Base-by-base conservation (phyloP, 371 early-diverging fungal species). In the Circinella minor region DNA sequence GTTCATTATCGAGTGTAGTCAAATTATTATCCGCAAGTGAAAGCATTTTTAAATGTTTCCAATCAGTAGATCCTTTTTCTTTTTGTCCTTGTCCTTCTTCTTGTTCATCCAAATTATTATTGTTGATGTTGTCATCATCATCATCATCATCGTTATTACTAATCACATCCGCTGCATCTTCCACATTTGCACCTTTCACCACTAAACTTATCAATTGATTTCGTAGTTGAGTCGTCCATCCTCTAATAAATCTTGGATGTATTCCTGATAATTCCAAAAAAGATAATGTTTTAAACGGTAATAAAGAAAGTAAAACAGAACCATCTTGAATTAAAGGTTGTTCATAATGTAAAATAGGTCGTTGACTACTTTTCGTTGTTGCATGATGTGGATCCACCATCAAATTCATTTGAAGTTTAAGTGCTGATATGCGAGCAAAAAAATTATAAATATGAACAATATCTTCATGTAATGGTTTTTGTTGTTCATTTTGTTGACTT, bases 21-120 rank as follows among this genome's bases (percentile, higher is more conserved):
- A 91, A 69, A 49, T 86, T 84, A 55, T 92, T 90, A 64, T 90
- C 87, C 17, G 80, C 80, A 39, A 89, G 67, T 10, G 88, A 85
- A 4, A 90, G 73, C 74, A 83, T 84, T 39, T 77, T 78, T 7
- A 90, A 73, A 17, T 70, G 61, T 6, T 78, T 51, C 88, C 89
- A 90, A 5, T 9, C 43, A 43, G 9, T 11, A 9, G 55, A 9
- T 57, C 18, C 57, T 7, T 27, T 3, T n/a, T n/a, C 51, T 55
- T 37, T 36, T 15, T 72, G 74, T 4, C 74, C 75, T 10, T 71
- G 17, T 6, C 15, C 7, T 51, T 55, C 48, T 72, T 62, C 15
- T 72, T 74, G 38, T 18, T 49, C 43, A 66, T 54, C 27, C 27
- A 2, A 27, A 27, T 27, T 27, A 27, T 27, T 27, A 27, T 27